Evolutionary conservation across 331 rosid genomes (phyloP), one percentile per base, ranked within the genome.

Genomic region (Malus hybrid): DNA sequence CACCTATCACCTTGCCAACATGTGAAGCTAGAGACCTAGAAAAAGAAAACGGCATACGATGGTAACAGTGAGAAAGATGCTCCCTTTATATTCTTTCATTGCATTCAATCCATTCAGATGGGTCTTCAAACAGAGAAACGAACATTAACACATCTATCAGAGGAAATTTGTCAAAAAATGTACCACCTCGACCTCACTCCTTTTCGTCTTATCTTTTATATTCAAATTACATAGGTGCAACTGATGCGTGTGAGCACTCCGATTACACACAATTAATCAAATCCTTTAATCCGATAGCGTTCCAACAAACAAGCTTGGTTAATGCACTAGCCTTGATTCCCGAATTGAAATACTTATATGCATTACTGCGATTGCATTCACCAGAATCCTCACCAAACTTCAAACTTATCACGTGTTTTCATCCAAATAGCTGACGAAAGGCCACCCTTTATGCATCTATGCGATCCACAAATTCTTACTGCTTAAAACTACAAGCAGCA

Each of bases 1-100:
- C 48, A 80, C 65, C 73, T 70, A 70, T 39, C 70, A 63, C 70
- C 50, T 70, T 63, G 48, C 28, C 64, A 31, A 22, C 50, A 46
- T 16, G 33, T 66, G 46, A 80, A 71, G 76, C 74, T 70, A 32
- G 39, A 69, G 65, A 24, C 81, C 82, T 77, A 60, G 71, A 59
- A 67, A 65, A 74, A 42, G 28, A 29, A 66, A 76, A 60, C 36
- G 44, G 39, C 50, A 65, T 61, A 55, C 5, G 6, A 63, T 65
- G 24, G 10, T 42, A 42, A 15, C 60, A 22, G 28, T 71, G 60
- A 48, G 56, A 44, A 78, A 46, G 2, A 32, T 32, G n/a, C 18
- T 62, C 56, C 36, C 62, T 11, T 50, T 24, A 55, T 6, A 62
- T 31, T 63, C 46, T 22, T 28, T 27, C 32, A 36, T 15, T 4